Conservation (phyloP, 306 rosid genomes). For the Trifolium dubium region DNA sequence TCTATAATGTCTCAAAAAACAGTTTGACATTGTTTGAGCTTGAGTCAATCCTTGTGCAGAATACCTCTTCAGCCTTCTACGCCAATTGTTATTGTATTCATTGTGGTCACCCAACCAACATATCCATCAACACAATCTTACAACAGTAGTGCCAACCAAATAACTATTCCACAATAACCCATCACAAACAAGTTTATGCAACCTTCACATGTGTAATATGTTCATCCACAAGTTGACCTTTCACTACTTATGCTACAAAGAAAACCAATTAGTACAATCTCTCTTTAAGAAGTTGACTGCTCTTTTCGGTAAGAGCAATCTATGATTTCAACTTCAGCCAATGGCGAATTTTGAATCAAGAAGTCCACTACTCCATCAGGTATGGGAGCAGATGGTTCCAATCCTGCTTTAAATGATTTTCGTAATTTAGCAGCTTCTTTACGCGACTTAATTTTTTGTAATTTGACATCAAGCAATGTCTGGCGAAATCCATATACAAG, state of each 20-base stretch:
- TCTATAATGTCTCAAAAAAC: neutral
- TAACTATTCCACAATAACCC: neutral
- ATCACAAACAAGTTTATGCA: neutral
- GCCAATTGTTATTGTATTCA: neutral
- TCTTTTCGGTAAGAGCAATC: neutral
- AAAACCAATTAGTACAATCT: neutral
- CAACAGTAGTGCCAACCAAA: neutral
- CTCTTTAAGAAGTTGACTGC: neutral
- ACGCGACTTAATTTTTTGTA: neutral
- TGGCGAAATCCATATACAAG: neutral
- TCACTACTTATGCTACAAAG: neutral
- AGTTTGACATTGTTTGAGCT: neutral
- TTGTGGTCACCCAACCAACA: neutral
- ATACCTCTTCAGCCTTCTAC: too few species aligned
- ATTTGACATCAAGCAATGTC: neutral
- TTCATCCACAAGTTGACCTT: neutral
- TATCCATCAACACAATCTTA: too few species aligned
- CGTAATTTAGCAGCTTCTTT: neutral
- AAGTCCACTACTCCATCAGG: neutral
- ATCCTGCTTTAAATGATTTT: neutral
- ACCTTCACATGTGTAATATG: neutral
- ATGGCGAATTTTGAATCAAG: slow-evolving; percentile 2
- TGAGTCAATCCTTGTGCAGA: neutral
- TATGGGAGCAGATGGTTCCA: neutral
- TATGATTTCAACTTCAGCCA: neutral